Base-by-base conservation (phyloP, 1,284 basidiomycete genomes). In the Lignosus rhinocerotis region DNA sequence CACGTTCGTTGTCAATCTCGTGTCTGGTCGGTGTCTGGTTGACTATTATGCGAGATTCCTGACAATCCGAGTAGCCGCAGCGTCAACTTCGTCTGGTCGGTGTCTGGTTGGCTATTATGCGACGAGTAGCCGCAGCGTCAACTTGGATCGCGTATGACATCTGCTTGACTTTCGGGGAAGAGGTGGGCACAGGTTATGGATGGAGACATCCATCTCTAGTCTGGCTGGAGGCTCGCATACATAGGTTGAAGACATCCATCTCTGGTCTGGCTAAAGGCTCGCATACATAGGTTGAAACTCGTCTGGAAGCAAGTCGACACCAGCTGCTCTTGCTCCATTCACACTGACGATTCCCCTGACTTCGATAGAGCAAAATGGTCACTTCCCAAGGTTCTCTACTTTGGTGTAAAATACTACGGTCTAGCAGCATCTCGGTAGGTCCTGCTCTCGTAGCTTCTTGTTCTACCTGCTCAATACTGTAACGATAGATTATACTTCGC, bases 111-210 rank as follows among this genome's bases (percentile, higher is more conserved):
- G 10, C 25, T 11, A 31, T 3, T n/a, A 10, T 11, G 16, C 14
- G 8, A 11, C n/a, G 9, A 8, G 30, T 31, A 57, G 55, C 34
- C 17, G 55, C 55, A 12, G 49, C 55, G 11, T 39, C 50, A 9
- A 47, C 50, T 31, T 57, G 55, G 55, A 51, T 57, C 3, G 50
- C 44, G 11, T 47, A 57, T 16, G 55, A 57, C 44, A 57, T 57
- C 16, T 42, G 43, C 14, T 38, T 57, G 31, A 52, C 55, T 7
- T 46, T 57, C 16, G 43, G 44, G 11, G 30, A 51, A 12, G 55
- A 57, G 50, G 55, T 52, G 19, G n/a, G 55, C 25, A 25, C 25
- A 25, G 25, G 25, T 25, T 25, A 25, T 25, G 25, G 6, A 12
- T 7, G 12, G 10, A 12, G 8, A 6, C 11, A n/a, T n/a, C 12